These are phyloP conservation scores for Camelina neglecta DNA, from an alignment of 345 rosid species.

Conservation along the genomic window DNA sequence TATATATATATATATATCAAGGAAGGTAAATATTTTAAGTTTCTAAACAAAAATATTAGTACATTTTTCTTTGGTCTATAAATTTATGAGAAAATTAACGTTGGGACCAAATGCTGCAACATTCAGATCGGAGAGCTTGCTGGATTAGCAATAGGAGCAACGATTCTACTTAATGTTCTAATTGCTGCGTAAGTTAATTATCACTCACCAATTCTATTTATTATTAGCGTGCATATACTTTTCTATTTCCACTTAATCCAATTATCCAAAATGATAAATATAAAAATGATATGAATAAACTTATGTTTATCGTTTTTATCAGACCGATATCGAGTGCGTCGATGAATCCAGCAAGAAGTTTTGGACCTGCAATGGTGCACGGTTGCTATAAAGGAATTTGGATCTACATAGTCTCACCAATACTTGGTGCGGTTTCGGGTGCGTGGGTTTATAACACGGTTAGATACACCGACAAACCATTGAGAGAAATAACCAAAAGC, in stretches of 20 bases:
- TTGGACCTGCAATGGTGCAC: conserved; percentile 82
- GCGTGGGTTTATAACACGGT: conserved; percentile 77
- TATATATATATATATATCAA: background rate
- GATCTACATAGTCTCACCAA: conserved; percentile 66
- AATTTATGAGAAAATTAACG: conserved; percentile 21
- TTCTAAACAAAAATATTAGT: no score
- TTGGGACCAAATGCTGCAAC: background rate
- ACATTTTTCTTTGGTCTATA: background rate
- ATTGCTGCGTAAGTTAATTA: conserved; percentile 67
- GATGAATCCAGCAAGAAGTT: conserved; percentile 85
- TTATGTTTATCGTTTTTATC: background rate
- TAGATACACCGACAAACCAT: conserved; percentile 77
- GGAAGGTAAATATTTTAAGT: no score
- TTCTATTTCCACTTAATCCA: background rate
- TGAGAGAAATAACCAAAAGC: conserved; percentile 61
- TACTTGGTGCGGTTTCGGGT: conserved; percentile 70
- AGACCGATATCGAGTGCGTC: conserved; percentile 85
- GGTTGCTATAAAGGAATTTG: conserved; percentile 60
- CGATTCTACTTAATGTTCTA: conserved; percentile 82
- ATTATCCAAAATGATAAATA: background rate
- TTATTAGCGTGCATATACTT: background rate
- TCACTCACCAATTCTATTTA: background rate
- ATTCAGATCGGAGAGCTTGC: conserved; percentile 91
- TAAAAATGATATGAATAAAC: background rate
- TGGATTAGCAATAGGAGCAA: conserved; percentile 85